phyloP scores from a whole-genome alignment of 305 asterid species.

The Fraxinus nigra region DNA sequence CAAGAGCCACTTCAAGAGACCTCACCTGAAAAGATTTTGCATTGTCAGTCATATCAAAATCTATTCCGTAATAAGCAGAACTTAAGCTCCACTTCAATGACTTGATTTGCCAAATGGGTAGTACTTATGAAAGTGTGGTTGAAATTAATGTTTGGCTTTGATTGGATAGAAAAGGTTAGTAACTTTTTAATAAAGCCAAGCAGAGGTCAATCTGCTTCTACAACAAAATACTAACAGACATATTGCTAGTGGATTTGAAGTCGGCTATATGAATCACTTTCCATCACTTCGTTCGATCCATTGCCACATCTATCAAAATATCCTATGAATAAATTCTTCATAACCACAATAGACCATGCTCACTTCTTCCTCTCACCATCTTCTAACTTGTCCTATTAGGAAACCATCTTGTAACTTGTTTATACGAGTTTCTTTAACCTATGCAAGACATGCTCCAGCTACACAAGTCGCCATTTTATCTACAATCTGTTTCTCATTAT shows the following conservation, averaged over 20 bases:
- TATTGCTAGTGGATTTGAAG: not conserved
- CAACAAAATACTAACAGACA: not conserved
- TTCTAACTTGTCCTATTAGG: not conserved
- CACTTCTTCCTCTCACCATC: not conserved
- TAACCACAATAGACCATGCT: not conserved
- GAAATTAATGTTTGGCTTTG: not conserved
- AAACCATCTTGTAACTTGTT: not conserved
- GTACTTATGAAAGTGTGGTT: not conserved
- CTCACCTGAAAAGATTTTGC: constrained; percentile 56
- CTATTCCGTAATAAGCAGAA: not conserved
- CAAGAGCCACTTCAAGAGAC: constrained; percentile 62
- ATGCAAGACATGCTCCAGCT: not conserved
- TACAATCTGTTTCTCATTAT: not conserved
- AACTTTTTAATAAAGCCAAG: not conserved
- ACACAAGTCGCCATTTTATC: not conserved
- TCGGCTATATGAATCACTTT: not conserved
- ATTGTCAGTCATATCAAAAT: constrained; percentile 17
- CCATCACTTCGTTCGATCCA: not conserved
- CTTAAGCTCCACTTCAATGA: not conserved
- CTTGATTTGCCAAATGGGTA: not conserved
- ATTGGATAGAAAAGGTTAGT: not conserved
- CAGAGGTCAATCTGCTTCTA: not conserved
- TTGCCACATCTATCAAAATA: not conserved
- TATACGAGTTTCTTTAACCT: not conserved
- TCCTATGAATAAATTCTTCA: not conserved